Evolutionary conservation across 805 yeast species (phyloP).

Genomic region (Cyberlindnera sargentensis): DNA sequence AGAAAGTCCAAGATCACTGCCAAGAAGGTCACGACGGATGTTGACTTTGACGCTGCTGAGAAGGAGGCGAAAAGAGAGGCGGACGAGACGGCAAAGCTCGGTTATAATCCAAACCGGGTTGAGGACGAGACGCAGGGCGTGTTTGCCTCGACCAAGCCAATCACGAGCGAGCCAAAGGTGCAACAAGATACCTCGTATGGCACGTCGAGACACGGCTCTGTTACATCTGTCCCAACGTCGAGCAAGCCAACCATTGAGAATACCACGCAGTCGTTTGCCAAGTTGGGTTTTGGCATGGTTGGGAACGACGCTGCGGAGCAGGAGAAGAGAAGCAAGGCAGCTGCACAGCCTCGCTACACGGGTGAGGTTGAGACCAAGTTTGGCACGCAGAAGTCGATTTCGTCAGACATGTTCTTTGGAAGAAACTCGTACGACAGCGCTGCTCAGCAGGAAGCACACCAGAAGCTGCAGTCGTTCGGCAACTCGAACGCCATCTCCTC

Average conservation of each 20-base stretch:
- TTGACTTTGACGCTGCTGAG: conserved; percentile 62
- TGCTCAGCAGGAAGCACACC: conserved; percentile 71
- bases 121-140: conserved; percentile 9
- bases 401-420: conserved; percentile 92
- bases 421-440: conserved; percentile 75
- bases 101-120: conserved; percentile 32
- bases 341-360: conserved; percentile 55
- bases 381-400: conserved; percentile 88
- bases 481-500: conserved; percentile 92
- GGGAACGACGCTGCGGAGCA: conserved; percentile 48
- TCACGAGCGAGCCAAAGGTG: conserved; percentile 18
- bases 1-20: conserved; percentile 50
- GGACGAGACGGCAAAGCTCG: conserved; percentile 45
- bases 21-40: conserved; percentile 48
- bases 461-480: conserved; percentile 73
- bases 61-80: conserved; percentile 79
- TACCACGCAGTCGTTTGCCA: conserved; percentile 67
- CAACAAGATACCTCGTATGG: conserved; percentile 2
- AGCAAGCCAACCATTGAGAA: conserved; percentile 27
- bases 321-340: conserved; percentile 36
- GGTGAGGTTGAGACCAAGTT: conserved; percentile 73
- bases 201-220: too few relatives aligned
- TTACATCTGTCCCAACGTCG: conserved; percentile 3
- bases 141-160: conserved; percentile 8
- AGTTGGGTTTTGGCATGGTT: conserved; percentile 86